Percentiles rank a stretch among this genome's conserved stretches.
phyloP scores from a whole-genome alignment of 805 yeast species.

The Blastobotrys attinorum region DNA sequence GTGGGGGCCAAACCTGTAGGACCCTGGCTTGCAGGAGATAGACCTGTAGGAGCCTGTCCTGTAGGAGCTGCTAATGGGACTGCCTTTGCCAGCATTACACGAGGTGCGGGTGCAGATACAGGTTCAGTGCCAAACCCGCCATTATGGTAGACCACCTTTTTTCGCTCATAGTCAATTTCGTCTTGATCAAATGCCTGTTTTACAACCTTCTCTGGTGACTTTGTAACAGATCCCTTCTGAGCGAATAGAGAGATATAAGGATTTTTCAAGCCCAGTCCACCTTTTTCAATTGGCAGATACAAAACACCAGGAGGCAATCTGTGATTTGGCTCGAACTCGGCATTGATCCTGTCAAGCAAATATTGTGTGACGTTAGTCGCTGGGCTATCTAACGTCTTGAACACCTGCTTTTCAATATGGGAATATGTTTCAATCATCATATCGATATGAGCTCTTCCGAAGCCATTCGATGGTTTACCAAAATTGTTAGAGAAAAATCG shows the following conservation, averaged over 20 bases:
- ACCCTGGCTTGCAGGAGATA: neutral
- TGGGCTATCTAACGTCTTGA: neutral
- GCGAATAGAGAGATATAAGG: slow-evolving; percentile 1
- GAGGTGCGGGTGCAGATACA: neutral
- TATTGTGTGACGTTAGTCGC: neutral
- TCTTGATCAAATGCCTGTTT: neutral
- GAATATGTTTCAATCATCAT: neutral
- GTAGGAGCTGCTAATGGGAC: neutral
- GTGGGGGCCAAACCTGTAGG: too few relatives aligned
- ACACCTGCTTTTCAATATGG: neutral
- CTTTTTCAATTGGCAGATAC: neutral
- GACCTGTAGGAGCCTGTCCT: neutral
- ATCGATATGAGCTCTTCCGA: neutral
- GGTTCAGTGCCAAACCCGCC: too few relatives aligned
- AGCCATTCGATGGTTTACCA: neutral
- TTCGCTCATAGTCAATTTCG: neutral
- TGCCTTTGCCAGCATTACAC: too few relatives aligned
- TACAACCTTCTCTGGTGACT: neutral
- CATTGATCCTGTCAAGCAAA: neutral
- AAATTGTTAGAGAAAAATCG: neutral
- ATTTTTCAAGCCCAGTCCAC: neutral
- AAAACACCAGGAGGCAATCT: neutral
- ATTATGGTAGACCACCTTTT: neutral
- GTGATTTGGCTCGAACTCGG: neutral
- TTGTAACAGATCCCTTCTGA: neutral